phyloP scores from a whole-genome alignment of 2,329 filamentous ascomycete species.

The Diplodia seriata region DNA sequence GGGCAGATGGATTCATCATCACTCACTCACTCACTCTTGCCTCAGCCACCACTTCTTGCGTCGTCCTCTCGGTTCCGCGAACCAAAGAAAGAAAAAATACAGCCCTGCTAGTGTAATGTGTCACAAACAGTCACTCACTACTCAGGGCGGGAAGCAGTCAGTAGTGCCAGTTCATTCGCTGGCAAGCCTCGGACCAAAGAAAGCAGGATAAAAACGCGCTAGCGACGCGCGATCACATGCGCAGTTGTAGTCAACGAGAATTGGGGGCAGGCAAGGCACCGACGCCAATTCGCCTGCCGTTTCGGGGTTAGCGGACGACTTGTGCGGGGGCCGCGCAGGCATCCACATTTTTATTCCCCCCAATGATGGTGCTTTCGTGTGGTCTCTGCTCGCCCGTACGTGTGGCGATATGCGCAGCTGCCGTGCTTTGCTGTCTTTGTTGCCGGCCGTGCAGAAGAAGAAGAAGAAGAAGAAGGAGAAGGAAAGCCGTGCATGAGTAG shows the following conservation, averaged over 20 bases:
- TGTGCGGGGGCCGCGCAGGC: background rate
- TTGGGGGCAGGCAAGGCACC: background rate
- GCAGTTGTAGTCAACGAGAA: no score
- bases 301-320: background rate
- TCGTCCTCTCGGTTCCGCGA: no score
- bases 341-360: background rate
- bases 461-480: no score
- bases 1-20: no score
- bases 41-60: no score
- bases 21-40: no score
- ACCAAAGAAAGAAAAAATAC: no score
- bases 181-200: background rate
- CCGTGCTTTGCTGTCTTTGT: no score
- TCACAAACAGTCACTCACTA: background rate
- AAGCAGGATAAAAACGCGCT: constrained; percentile 13
- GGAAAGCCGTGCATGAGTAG: no score
- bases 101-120: background rate
- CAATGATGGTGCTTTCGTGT: background rate
- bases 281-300: background rate
- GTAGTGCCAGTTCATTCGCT: background rate
- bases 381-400: no score
- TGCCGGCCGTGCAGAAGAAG: no score
- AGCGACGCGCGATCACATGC: constrained; percentile 18
- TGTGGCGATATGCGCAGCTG: no score
- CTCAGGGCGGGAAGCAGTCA: background rate